Evolutionary conservation across 306 rosid species (phyloP).

Genomic region (Pyrus communis): DNA sequence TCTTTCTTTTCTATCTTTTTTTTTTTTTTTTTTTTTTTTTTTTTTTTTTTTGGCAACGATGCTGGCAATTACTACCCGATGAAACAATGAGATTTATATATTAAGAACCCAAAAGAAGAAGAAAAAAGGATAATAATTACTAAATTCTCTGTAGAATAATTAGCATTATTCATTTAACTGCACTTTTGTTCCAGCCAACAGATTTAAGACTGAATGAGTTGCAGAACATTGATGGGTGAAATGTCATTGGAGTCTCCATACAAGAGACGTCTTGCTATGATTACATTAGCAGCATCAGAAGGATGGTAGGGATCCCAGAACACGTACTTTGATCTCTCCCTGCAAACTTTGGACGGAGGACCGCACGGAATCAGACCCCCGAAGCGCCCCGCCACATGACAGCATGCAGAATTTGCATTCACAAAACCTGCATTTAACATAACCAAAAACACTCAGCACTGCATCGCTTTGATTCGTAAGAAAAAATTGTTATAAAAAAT

Average conservation of each 20-base stretch:
- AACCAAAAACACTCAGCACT: background rate
- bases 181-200: too few species aligned
- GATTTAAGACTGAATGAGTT: slow-evolving; percentile 19
- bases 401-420: slow-evolving; percentile 47
- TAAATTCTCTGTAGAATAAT: too few species aligned
- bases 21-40: too few species aligned
- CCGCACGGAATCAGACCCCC: slow-evolving; percentile 63
- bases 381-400: slow-evolving; percentile 44
- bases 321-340: slow-evolving; percentile 48
- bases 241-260: slow-evolving; percentile 37
- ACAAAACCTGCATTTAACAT: slow-evolving; percentile 41
- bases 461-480: too few species aligned
- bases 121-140: too few species aligned
- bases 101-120: too few species aligned
- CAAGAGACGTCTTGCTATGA: slow-evolving; percentile 39
- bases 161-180: too few species aligned
- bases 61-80: too few species aligned
- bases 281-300: slow-evolving; percentile 46
- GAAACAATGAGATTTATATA: too few species aligned
- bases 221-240: slow-evolving; percentile 46
- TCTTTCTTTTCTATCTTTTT: too few species aligned
- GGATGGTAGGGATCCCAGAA: slow-evolving; percentile 77
- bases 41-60: too few species aligned
- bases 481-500: too few species aligned
- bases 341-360: slow-evolving; percentile 43